Evolutionary conservation across 2,329 filamentous ascomycete genomes (phyloP).

Genomic region (Arachnopeziza araneosa): DNA sequence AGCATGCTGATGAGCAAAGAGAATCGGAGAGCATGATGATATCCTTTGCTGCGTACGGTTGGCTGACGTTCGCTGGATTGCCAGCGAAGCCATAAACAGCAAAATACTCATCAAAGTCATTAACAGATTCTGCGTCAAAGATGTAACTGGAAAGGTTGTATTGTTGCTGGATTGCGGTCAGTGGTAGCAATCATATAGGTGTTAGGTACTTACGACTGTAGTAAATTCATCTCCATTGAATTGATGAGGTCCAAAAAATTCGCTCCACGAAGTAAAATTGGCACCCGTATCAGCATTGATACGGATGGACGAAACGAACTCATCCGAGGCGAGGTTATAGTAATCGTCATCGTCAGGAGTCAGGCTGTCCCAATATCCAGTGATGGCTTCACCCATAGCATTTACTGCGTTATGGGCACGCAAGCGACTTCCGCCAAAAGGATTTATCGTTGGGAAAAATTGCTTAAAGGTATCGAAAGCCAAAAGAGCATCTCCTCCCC

Average conservation of each 20-base stretch:
- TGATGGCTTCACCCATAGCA: conserved; percentile 17
- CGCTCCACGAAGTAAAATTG: conserved; percentile 21
- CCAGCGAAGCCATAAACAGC: conserved; percentile 27
- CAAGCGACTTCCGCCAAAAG: conserved; percentile 20
- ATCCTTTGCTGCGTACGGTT: conserved; percentile 34
- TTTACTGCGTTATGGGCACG: conserved; percentile 20
- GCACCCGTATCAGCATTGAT: conserved; percentile 17
- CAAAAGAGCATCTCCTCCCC: conserved; percentile 57
- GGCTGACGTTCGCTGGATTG: conserved; percentile 24
- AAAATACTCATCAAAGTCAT: conserved; percentile 18
- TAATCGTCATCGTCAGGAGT: conserved; percentile 10
- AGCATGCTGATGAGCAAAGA: conserved; percentile 53
- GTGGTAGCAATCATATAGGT: not conserved
- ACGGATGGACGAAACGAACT: conserved; percentile 19
- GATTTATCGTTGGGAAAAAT: conserved; percentile 29
- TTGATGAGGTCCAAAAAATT: conserved; percentile 16
- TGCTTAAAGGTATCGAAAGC: conserved; percentile 45
- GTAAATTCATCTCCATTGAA: conserved; percentile 21
- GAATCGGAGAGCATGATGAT: conserved; percentile 47
- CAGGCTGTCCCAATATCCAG: conserved; percentile 16
- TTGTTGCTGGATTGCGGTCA: conserved; percentile 17
- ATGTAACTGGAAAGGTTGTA: conserved; percentile 20
- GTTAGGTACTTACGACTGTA: conserved; percentile 10
- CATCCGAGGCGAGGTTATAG: conserved; percentile 13
- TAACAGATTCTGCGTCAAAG: conserved; percentile 17